Evolutionary conservation across 192 early-diverging fungal genomes (phyloP).

Genomic region (Backusella sp.): DNA sequence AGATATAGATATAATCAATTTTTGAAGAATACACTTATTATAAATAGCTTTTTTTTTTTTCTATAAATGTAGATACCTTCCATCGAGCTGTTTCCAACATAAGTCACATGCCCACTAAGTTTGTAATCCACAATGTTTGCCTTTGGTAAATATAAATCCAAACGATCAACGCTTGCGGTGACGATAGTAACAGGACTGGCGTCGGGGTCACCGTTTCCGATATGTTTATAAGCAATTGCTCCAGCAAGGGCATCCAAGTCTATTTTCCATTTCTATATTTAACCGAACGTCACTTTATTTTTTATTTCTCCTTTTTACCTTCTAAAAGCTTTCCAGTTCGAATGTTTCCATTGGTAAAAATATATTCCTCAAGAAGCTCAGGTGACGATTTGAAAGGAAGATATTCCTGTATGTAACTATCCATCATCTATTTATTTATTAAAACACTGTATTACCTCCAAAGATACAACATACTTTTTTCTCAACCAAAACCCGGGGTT

Average conservation of each 20-base stretch:
- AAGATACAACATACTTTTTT: conserved; percentile 16
- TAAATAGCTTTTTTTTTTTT: not conserved
- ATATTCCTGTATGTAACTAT: conserved; percentile 75
- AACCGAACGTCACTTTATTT: not conserved
- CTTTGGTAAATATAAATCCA: conserved; percentile 71
- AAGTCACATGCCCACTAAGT: conserved; percentile 82
- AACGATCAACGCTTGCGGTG: conserved; percentile 86
- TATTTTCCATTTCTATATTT: not conserved
- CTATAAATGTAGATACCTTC: conserved; percentile 48
- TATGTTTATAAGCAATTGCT: conserved; percentile 77
- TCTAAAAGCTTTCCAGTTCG: conserved; percentile 84
- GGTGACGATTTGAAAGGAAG: conserved; percentile 78
- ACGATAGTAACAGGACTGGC: conserved; percentile 69
- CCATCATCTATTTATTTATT: conserved; percentile 56
- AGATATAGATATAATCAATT: not conserved
- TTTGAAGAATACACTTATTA: not conserved
- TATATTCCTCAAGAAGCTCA: conserved; percentile 75
- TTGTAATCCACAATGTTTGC: conserved; percentile 65
- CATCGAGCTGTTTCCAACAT: conserved; percentile 89
- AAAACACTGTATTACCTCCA: not conserved
- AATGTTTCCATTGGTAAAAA: conserved; percentile 73
- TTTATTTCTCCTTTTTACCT: conserved; percentile 31
- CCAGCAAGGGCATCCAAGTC: conserved; percentile 82
- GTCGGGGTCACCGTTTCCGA: conserved; percentile 35
- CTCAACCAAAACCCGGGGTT: not conserved